Conservation (phyloP, 345 rosid genomes). For the Gossypium rotundifolium region DNA sequence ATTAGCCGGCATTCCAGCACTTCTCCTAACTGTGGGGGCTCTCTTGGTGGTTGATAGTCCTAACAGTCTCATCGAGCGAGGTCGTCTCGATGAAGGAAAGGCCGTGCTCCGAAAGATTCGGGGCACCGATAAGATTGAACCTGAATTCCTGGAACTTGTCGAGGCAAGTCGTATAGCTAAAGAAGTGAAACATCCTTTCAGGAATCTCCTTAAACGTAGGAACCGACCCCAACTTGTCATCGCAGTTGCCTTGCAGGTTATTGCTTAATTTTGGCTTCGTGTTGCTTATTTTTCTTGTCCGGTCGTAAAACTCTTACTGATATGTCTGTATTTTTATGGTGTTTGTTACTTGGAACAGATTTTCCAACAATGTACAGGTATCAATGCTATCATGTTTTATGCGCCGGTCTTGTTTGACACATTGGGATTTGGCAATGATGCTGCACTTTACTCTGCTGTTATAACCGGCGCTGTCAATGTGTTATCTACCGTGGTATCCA, state of each 20-base stretch:
- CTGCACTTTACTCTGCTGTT: conserved; percentile 92
- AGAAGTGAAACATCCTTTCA: conserved; percentile 86
- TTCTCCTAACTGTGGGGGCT: conserved; percentile 71
- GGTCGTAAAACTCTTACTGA: not conserved
- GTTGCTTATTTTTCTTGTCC: not conserved
- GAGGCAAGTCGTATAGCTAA: conserved; percentile 87
- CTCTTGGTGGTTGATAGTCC: conserved; percentile 79
- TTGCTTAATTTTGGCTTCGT: too few species aligned
- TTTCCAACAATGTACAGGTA: conserved; percentile 90
- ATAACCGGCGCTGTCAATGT: conserved; percentile 91
- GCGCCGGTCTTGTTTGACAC: conserved; percentile 86
- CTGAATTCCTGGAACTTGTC: conserved; percentile 74
- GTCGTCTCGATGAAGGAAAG: conserved; percentile 80
- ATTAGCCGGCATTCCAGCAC: conserved; percentile 83
- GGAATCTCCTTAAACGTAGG: conserved; percentile 62
- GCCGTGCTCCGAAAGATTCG: conserved; percentile 67
- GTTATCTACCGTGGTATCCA: conserved; percentile 68
- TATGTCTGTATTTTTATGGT: not conserved
- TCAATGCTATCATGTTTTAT: conserved; percentile 94
- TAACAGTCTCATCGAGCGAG: conserved; percentile 86
- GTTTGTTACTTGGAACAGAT: conserved; percentile 33
- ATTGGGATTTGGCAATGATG: conserved; percentile 66
- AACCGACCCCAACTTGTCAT: conserved; percentile 80
- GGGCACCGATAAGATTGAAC: conserved; percentile 77
- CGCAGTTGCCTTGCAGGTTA: conserved; percentile 77